Conservation (phyloP, 257 asterid genomes). For the Asclepias syriaca region DNA sequence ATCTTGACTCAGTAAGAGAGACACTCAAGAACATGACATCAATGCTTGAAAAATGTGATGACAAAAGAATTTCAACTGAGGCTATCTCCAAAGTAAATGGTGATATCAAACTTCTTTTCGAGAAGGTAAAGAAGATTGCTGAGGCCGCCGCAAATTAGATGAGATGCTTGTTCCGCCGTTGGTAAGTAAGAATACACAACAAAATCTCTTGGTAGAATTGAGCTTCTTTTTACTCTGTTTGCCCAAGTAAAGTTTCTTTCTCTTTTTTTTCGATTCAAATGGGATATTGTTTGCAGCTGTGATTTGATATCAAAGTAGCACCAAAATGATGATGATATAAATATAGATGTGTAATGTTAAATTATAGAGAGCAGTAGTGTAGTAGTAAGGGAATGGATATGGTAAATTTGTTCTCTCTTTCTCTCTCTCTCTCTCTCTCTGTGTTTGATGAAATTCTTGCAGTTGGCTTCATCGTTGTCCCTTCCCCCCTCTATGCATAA, state of each 20-base stretch:
- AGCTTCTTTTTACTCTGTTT: neutral
- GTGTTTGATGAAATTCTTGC: neutral
- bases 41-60: slow-evolving; percentile 29
- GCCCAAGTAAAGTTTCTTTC: neutral
- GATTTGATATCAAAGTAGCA: no score
- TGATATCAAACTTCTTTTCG: slow-evolving; percentile 30
- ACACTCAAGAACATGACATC: slow-evolving; percentile 26
- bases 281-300: no score
- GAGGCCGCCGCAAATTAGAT: slow-evolving; percentile 17
- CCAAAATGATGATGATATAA: no score
- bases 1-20: slow-evolving; percentile 18
- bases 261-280: no score
- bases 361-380: no score
- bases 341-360: no score
- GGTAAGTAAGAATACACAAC: neutral
- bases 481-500: no score
- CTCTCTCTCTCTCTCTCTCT: neutral
- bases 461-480: neutral
- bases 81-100: slow-evolving; percentile 29
- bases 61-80: slow-evolving; percentile 21
- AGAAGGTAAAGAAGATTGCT: slow-evolving; percentile 27
- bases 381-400: neutral
- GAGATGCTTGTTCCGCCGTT: no score
- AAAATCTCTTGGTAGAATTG: neutral
- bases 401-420: neutral